Base-by-base conservation (phyloP, 2,329 filamentous ascomycete genomes). In the Dactylellina cionopaga region DNA sequence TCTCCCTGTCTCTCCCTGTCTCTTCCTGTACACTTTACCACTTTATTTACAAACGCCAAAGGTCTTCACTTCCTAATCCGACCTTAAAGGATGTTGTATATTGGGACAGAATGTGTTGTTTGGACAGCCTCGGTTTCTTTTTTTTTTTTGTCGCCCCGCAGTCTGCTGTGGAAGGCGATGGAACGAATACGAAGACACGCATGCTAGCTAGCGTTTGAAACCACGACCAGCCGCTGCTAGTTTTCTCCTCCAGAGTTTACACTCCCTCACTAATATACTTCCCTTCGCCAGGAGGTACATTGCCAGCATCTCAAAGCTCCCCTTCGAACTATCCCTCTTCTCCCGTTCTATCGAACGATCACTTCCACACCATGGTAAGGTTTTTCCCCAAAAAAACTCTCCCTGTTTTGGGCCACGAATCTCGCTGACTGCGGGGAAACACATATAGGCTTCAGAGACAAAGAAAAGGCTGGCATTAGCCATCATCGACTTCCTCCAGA, bases 401-500 rank as follows among this genome's bases (percentile, higher is more conserved):
- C 49, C 33, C 66, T 58, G 58, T 33, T 58, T 71, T 46, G 6
- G 66, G 66, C 41, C 11, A 56, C 49, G 29, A 39, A 37, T 33
- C 33, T 13, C 44, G 52, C 66, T 65, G 41, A 44, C 52, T 64
- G 59, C 66, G 58, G 66, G 56, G 56, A 47, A 49, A 51, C 47
- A 44, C 24, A 29, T 25, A 59, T 43, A 77, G 76, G 59, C 73
- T 27, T 68, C 76, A 49, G 83, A 85, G 76, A 87, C 87, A 60
- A 88, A 88, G 80, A 89, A 99, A 87, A 92, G 93, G 83, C 90
- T 99, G 75, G 95, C 95, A 81, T 91, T 99, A 80, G 92, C 95
- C 78, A 94, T 99, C 81, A 92, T 96, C 84, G 92, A 98, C 83
- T 99, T 96, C 84, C 90, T 99, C 74, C 87, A 87, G 77, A 89